Conservation (phyloP, 768 basidiomycete species). For the Calvatia gigantea region DNA sequence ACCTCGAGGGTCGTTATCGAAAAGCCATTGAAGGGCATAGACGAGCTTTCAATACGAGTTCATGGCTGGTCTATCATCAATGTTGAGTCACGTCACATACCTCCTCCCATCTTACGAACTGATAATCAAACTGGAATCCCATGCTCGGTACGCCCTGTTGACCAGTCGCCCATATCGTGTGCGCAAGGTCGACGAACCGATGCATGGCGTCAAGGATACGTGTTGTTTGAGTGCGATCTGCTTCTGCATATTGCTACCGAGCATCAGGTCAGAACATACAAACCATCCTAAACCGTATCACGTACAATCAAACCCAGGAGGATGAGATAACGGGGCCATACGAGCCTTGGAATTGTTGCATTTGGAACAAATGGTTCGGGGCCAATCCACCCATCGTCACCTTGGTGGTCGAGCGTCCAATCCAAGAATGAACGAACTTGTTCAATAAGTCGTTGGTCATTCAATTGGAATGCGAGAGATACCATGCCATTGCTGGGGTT, state of each 20-base stretch:
- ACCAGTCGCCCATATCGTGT: conserved; percentile 32
- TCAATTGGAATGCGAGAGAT: conserved; percentile 37
- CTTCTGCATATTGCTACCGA: conserved; percentile 39
- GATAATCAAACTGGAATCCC: conserved; percentile 41
- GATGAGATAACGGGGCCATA: conserved; percentile 41
- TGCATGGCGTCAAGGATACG: conserved; percentile 38
- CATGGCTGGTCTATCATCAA: background rate
- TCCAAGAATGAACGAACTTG: conserved; percentile 37
- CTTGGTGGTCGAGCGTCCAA: conserved; percentile 34
- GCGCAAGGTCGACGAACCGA: conserved; percentile 28
- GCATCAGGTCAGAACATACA: background rate
- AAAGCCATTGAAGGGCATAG: conserved; percentile 36
- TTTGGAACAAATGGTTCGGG: conserved; percentile 35
- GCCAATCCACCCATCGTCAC: conserved; percentile 39
- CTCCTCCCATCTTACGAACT: conserved; percentile 41
- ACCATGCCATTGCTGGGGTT: conserved; percentile 35
- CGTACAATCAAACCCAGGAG: conserved; percentile 35
- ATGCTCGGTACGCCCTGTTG: conserved; percentile 31
- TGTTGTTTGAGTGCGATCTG: conserved; percentile 30
- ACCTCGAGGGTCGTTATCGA: conserved; percentile 38
- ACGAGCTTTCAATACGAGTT: conserved; percentile 23
- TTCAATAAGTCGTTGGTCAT: conserved; percentile 31
- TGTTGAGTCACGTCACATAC: conserved; percentile 16
- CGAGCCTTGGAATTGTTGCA: conserved; percentile 32
- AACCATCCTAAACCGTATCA: background rate